Evolutionary conservation across 257 asterid species (phyloP).

Genomic region (Ligustrum vulgare): DNA sequence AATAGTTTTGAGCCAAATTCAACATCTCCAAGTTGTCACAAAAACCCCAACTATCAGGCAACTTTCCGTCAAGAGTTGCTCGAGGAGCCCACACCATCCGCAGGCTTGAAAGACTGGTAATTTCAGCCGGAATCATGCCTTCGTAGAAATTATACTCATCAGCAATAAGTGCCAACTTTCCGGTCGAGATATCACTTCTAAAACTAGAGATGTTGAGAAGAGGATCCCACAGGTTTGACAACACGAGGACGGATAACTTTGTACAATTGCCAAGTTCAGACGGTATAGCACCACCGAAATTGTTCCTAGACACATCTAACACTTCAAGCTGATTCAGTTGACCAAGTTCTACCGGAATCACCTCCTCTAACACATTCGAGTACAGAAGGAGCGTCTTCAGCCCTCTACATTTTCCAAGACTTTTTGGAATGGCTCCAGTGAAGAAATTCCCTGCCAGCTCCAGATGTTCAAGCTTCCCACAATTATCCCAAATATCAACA

Average conservation of each 20-base stretch:
- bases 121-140: conserved; percentile 63
- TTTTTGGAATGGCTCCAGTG: conserved; percentile 53
- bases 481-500: conserved; percentile 53
- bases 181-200: conserved; percentile 28
- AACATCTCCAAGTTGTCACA: conserved; percentile 76
- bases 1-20: conserved; percentile 75
- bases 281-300: conserved; percentile 74
- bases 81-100: conserved; percentile 89
- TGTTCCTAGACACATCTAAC: conserved; percentile 84
- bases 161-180: conserved; percentile 35
- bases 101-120: conserved; percentile 62
- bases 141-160: conserved; percentile 81
- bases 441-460: conserved; percentile 80
- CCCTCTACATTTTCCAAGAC: conserved; percentile 63
- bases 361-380: conserved; percentile 76
- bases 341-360: conserved; percentile 71
- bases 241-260: conserved; percentile 58
- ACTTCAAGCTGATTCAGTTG: conserved; percentile 67
- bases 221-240: conserved; percentile 89
- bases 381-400: conserved; percentile 62
- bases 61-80: conserved; percentile 65
- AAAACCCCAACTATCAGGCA: conserved; percentile 74
- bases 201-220: conserved; percentile 43
- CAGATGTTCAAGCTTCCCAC: conserved; percentile 72
- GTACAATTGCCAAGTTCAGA: conserved; percentile 66